phyloP scores from a whole-genome alignment of 495 filamentous ascomycete genomes.

The Hapsidospora chrysogenum region DNA sequence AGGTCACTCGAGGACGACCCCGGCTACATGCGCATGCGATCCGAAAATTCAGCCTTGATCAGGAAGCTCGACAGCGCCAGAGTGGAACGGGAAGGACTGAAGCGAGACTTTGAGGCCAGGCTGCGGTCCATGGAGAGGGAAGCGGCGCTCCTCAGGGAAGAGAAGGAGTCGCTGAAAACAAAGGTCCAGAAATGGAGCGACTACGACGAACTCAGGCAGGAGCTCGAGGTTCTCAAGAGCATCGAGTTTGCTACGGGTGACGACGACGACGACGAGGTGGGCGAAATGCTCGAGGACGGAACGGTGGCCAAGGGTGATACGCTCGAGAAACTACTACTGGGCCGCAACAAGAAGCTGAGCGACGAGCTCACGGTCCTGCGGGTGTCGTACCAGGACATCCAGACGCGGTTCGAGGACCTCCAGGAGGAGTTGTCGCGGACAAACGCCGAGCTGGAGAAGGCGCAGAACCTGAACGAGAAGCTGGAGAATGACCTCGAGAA shows the following conservation, averaged over 20 bases:
- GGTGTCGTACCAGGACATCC: slow-evolving; percentile 87
- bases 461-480: slow-evolving; percentile 67
- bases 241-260: slow-evolving; percentile 91
- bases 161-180: slow-evolving; percentile 52
- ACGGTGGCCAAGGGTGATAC: slow-evolving; percentile 46
- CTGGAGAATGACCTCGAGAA: slow-evolving; percentile 83
- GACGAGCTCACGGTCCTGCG: slow-evolving; percentile 85
- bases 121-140: slow-evolving; percentile 61
- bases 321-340: slow-evolving; percentile 77
- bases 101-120: slow-evolving; percentile 54
- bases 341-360: slow-evolving; percentile 87
- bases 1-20: slow-evolving; percentile 69
- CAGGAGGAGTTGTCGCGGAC: slow-evolving; percentile 72
- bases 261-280: slow-evolving; percentile 46
- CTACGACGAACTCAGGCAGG: slow-evolving; percentile 89
- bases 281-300: slow-evolving; percentile 22
- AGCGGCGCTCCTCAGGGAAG: slow-evolving; percentile 42
- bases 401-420: slow-evolving; percentile 58
- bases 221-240: slow-evolving; percentile 92
- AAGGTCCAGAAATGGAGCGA: slow-evolving; percentile 83
- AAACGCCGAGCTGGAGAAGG: slow-evolving; percentile 72
- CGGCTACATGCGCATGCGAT: slow-evolving; percentile 63
- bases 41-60: slow-evolving; percentile 81
- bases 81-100: slow-evolving; percentile 66
- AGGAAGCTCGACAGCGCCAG: slow-evolving; percentile 70